These are phyloP conservation scores for Evernia prunastri DNA, from an alignment of 495 filamentous ascomycete genomes.

Conservation along the genomic window DNA sequence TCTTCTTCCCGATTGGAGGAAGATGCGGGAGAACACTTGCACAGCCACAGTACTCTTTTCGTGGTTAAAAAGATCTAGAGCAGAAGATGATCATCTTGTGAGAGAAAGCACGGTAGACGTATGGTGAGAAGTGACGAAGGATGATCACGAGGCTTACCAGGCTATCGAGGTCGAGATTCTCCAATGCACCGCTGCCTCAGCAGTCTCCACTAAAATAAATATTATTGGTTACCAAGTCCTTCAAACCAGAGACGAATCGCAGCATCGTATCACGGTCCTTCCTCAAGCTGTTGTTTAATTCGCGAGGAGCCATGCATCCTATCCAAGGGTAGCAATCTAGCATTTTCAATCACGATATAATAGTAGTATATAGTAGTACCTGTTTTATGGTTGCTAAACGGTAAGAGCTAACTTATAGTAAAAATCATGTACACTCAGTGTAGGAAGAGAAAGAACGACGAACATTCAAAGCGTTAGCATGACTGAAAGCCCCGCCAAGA, in stretches of 20 bases:
- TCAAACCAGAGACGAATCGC: neutral
- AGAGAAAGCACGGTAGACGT: neutral
- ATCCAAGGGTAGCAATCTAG: no score
- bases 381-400: no score
- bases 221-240: neutral
- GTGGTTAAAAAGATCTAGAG: neutral
- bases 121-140: neutral
- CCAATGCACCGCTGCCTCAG: neutral
- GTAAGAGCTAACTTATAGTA: no score
- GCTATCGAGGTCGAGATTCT: neutral
- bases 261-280: neutral
- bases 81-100: neutral
- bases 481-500: no score
- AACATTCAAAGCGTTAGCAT: neutral
- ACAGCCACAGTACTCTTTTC: conserved; percentile 1
- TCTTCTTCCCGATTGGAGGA: neutral
- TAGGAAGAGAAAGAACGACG: no score
- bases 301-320: no score
- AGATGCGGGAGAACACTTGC: neutral
- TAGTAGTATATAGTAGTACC: no score
- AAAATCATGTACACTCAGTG: no score
- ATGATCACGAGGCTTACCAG: neutral
- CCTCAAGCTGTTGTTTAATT: no score
- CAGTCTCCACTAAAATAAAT: neutral
- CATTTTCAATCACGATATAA: no score